Conservation (phyloP, 805 yeast species). For the Ogataea parapolymorpha region DNA sequence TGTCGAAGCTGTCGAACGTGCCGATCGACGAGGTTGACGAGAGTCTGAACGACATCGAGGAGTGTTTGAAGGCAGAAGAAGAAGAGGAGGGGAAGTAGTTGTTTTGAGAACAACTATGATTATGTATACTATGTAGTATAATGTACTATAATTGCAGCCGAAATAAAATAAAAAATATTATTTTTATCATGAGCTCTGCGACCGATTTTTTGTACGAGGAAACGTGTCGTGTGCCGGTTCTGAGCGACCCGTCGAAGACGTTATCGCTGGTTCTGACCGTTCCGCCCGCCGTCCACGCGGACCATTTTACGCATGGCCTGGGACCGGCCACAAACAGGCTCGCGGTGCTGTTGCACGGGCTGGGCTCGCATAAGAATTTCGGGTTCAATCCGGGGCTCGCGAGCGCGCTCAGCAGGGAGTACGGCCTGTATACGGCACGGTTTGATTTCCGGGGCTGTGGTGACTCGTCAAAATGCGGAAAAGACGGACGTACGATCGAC, state of each 20-base stretch:
- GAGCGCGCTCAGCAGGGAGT: constrained; percentile 48
- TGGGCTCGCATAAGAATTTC: constrained; percentile 79
- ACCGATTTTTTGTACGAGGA: constrained; percentile 5
- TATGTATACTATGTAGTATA: neutral
- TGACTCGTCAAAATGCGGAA: constrained; percentile 50
- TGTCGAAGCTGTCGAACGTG: constrained; percentile 66
- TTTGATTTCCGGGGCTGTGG: constrained; percentile 90
- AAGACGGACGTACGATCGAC: constrained; percentile 53
- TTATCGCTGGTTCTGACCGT: constrained; percentile 21
- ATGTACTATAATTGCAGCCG: neutral
- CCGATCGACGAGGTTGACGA: constrained; percentile 65
- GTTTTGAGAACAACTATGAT: no score
- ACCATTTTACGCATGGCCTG: constrained; percentile 10
- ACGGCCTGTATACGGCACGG: constrained; percentile 65
- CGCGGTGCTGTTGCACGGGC: constrained; percentile 76
- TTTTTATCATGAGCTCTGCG: neutral
- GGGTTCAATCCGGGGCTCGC: constrained; percentile 69
- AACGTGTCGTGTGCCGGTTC: constrained; percentile 1
- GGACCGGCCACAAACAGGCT: constrained; percentile 21
- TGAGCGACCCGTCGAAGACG: constrained; percentile 1
- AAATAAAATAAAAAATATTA: no score
- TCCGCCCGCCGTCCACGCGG: constrained; percentile 18
- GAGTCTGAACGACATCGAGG: constrained; percentile 56
- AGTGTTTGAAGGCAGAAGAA: constrained; percentile 28
- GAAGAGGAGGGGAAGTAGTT: constrained; percentile 1